phyloP scores from a whole-genome alignment of 2,329 filamentous ascomycete genomes.

The Colletotrichum caudatum region DNA sequence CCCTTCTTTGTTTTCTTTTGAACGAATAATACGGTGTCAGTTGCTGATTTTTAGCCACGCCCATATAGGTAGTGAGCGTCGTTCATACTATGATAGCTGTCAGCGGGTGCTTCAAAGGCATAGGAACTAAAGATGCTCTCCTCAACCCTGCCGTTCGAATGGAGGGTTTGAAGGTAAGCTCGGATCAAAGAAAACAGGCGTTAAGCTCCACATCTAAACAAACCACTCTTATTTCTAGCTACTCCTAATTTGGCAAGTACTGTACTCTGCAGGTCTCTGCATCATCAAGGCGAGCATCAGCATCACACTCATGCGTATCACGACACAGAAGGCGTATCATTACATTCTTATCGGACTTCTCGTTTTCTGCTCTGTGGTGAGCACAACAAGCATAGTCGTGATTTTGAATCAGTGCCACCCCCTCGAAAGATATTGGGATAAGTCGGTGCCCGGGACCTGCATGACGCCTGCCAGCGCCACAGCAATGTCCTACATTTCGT shows the following conservation, averaged over 20 bases:
- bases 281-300: slow-evolving; percentile 47
- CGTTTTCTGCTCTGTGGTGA: slow-evolving; percentile 18
- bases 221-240: neutral
- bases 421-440: slow-evolving; percentile 45
- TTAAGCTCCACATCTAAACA: neutral
- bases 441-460: slow-evolving; percentile 42
- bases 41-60: too few species aligned
- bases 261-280: neutral
- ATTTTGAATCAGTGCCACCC: slow-evolving; percentile 46
- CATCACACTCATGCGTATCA: slow-evolving; percentile 47
- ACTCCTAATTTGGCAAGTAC: slow-evolving; percentile 1
- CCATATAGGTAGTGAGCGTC: neutral
- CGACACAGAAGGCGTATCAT: slow-evolving; percentile 39
- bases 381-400: slow-evolving; percentile 44
- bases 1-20: fast-evolving
- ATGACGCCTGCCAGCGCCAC: slow-evolving; percentile 43
- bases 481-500: slow-evolving; percentile 48
- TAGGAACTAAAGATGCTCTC: neutral
- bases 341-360: slow-evolving; percentile 32
- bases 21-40: too few species aligned
- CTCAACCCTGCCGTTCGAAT: neutral
- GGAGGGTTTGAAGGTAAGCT: neutral
- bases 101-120: neutral
- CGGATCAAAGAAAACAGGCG: neutral
- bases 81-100: neutral